These are phyloP conservation scores for Anisodus acutangulus DNA, from an alignment of 257 asterid species.

Conservation along the genomic window DNA sequence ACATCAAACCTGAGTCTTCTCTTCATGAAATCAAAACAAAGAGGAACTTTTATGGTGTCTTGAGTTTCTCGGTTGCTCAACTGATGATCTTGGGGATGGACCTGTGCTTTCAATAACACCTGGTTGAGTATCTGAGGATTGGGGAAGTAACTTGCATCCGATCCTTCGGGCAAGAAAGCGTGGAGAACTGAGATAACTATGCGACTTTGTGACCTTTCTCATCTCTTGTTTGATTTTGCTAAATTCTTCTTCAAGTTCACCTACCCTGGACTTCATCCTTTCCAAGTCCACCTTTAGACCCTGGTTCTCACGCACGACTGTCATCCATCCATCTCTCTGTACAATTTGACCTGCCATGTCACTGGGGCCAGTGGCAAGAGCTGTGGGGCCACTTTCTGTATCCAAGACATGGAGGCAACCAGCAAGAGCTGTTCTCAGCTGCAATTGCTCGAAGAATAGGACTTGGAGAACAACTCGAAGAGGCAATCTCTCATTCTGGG, in stretches of 20 bases:
- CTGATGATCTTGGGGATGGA: slow-evolving; percentile 70
- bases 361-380: slow-evolving; percentile 42
- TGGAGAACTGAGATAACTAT: slow-evolving; percentile 67
- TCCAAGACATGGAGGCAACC: slow-evolving; percentile 75
- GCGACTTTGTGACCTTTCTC: slow-evolving; percentile 76
- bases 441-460: slow-evolving; percentile 94
- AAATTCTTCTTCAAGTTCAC: slow-evolving; percentile 88
- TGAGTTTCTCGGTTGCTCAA: slow-evolving; percentile 50
- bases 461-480: slow-evolving; percentile 88
- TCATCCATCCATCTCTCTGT: slow-evolving; percentile 89
- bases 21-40: slow-evolving; percentile 41
- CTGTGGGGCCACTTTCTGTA: slow-evolving; percentile 67
- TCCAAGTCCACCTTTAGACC: slow-evolving; percentile 81
- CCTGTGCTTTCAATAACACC: slow-evolving; percentile 64
- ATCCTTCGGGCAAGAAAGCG: slow-evolving; percentile 49
- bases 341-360: slow-evolving; percentile 56
- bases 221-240: slow-evolving; percentile 75
- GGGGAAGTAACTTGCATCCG: slow-evolving; percentile 66
- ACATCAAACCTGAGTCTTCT: slow-evolving; percentile 11
- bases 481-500: slow-evolving; percentile 88
- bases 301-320: slow-evolving; percentile 81
- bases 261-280: slow-evolving; percentile 81
- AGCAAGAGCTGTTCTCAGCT: slow-evolving; percentile 79
- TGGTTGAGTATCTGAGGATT: slow-evolving; percentile 54
- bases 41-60: slow-evolving; percentile 68